Conservation (phyloP, 1,284 basidiomycete species). For the Fistulinella staudtii region DNA sequence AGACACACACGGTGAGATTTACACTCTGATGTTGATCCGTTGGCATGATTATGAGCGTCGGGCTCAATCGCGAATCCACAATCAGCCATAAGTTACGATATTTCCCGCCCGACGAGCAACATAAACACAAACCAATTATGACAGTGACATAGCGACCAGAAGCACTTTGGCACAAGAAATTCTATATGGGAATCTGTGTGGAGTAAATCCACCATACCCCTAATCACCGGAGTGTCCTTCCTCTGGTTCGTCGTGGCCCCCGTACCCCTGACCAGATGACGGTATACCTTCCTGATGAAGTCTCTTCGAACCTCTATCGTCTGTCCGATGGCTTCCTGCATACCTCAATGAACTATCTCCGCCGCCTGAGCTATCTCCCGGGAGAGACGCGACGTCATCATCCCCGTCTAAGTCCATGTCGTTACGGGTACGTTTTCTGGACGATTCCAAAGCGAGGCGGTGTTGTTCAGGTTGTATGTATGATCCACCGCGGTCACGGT, state of each 20-base stretch:
- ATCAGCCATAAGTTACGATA: constrained; percentile 20
- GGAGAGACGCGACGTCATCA: constrained; percentile 40
- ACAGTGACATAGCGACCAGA: constrained; percentile 12
- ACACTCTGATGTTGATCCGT: constrained; percentile 30
- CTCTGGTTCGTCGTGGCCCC: constrained; percentile 43
- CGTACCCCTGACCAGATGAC: constrained; percentile 36
- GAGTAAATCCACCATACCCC: constrained; percentile 24
- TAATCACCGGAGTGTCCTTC: constrained; percentile 35
- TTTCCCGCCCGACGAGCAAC: constrained; percentile 15
- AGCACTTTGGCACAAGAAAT: constrained; percentile 35
- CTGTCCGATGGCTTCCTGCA: constrained; percentile 30
- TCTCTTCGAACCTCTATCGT: constrained; percentile 55
- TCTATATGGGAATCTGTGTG: constrained; percentile 30
- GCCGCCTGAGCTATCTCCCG: constrained; percentile 34
- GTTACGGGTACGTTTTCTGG: constrained; percentile 54
- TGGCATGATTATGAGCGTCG: constrained; percentile 13
- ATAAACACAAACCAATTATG: constrained; percentile 18
- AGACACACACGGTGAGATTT: constrained; percentile 24
- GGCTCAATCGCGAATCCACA: constrained; percentile 12
- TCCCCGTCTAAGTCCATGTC: constrained; percentile 59
- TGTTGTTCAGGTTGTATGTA: constrained; percentile 31
- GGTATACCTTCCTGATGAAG: constrained; percentile 44
- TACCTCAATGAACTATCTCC: constrained; percentile 29
- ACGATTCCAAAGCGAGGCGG: constrained; percentile 28
- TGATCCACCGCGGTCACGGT: constrained; percentile 31